phyloP scores from a whole-genome alignment of 768 basidiomycete genomes.

The Melanogaster broomeanus region DNA sequence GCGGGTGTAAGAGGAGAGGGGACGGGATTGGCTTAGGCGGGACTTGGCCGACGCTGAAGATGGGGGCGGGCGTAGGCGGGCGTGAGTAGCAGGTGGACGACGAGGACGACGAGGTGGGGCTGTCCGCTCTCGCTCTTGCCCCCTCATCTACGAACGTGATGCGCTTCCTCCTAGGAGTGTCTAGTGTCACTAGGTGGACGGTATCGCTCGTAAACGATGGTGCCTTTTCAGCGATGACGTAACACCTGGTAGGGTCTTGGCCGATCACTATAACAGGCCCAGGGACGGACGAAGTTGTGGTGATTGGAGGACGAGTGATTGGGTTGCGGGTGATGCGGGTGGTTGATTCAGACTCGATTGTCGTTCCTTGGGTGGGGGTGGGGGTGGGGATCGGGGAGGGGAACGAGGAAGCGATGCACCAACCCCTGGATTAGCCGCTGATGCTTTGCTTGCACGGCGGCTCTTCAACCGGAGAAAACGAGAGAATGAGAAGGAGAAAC shows the following conservation, averaged over 20 bases:
- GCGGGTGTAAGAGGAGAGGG: neutral
- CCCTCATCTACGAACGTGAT: conserved; percentile 4
- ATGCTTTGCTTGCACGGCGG: conserved; percentile 7
- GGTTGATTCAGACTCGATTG: neutral
- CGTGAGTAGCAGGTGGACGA: neutral
- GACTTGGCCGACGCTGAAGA: neutral
- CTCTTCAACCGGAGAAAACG: conserved; percentile 18
- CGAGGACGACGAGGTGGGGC: neutral
- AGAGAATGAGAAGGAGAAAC: conserved; percentile 13
- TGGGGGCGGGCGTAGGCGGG: neutral
- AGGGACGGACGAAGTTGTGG: neutral
- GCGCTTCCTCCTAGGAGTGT: neutral
- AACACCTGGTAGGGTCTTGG: neutral
- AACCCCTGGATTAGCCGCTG: neutral
- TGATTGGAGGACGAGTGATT: neutral
- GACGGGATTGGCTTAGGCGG: neutral
- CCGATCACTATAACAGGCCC: conserved; percentile 16
- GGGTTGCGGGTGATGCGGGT: neutral
- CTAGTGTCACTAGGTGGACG: neutral
- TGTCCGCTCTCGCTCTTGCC: neutral
- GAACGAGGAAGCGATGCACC: neutral
- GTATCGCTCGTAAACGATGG: neutral
- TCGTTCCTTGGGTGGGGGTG: neutral
- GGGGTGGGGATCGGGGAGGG: neutral
- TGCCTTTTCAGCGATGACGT: neutral